Evolutionary conservation across 306 rosid species (phyloP).

Genomic region (Prunus campanulata): DNA sequence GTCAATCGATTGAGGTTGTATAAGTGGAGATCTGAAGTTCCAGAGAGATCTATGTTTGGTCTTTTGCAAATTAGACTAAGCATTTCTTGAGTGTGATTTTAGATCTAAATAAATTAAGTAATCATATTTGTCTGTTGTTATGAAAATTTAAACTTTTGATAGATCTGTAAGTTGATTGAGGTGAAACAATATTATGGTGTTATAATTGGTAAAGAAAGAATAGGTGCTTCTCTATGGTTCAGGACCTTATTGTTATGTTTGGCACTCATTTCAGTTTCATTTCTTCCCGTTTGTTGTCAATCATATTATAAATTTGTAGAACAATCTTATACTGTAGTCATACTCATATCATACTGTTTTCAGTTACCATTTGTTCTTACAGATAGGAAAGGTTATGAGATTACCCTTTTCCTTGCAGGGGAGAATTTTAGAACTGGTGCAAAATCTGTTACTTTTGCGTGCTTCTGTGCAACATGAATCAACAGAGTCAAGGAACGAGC

Average conservation of each 20-base stretch:
- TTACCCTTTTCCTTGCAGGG: constrained; percentile 25
- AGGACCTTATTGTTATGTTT: neutral
- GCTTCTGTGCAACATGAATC: constrained; percentile 40
- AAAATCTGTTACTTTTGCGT: constrained; percentile 8
- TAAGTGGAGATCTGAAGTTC: neutral
- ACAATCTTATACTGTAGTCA: neutral
- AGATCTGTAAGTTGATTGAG: neutral
- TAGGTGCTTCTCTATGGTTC: neutral
- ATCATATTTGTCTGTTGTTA: neutral
- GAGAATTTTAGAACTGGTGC: neutral
- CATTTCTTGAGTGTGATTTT: neutral
- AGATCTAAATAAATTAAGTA: neutral
- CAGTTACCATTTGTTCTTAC: neutral
- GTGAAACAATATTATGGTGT: neutral
- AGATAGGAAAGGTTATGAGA: neutral
- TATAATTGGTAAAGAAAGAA: neutral
- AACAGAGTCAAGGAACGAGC: constrained; percentile 37
- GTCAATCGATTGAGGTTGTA: neutral
- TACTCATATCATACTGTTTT: neutral
- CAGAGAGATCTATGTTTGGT: neutral
- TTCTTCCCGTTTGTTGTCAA: neutral
- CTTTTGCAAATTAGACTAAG: neutral
- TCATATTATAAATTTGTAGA: neutral
- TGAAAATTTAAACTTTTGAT: neutral
- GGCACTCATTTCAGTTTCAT: neutral